Conservation (phyloP, 2,329 filamentous ascomycete species). For the Penicillium sp. region DNA sequence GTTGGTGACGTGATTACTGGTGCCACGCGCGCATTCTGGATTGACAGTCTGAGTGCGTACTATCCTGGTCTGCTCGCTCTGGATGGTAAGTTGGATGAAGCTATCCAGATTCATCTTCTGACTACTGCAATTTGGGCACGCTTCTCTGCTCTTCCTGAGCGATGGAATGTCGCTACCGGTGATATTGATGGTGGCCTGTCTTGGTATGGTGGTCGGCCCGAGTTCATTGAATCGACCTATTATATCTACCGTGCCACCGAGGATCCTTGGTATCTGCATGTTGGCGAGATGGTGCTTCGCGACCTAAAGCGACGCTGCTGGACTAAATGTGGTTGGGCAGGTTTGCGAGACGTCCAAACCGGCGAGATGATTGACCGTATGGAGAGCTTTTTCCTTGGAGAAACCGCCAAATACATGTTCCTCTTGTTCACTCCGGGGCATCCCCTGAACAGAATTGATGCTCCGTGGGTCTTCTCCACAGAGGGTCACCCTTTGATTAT, state of each 20-base stretch:
- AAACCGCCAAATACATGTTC: conserved; percentile 95
- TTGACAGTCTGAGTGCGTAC: conserved; percentile 92
- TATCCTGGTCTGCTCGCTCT: conserved; percentile 86
- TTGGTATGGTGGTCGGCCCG: conserved; percentile 94
- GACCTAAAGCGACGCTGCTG: conserved; percentile 88
- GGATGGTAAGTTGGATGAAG: conserved; percentile 86
- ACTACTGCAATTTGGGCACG: conserved; percentile 93
- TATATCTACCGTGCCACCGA: conserved; percentile 90
- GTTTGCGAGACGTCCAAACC: conserved; percentile 74
- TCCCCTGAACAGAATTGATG: conserved; percentile 82
- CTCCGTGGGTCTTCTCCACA: conserved; percentile 88
- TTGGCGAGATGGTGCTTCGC: conserved; percentile 89
- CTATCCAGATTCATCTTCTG: conserved; percentile 82
- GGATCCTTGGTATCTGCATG: conserved; percentile 94
- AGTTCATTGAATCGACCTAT: conserved; percentile 96
- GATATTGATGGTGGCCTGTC: conserved; percentile 81
- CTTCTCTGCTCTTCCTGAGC: conserved; percentile 88
- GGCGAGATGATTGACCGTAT: conserved; percentile 90
- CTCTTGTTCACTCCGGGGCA: conserved; percentile 83
- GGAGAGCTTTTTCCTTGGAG: conserved; percentile 98
- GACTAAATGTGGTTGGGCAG: conserved; percentile 90
- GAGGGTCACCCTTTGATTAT: conserved; percentile 93
- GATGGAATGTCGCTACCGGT: conserved; percentile 84
- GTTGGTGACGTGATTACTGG: conserved; percentile 87
- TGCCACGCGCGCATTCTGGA: conserved; percentile 86